Evolutionary conservation across 805 yeast genomes (phyloP).

Genomic region (Ogataea paraovalis): DNA sequence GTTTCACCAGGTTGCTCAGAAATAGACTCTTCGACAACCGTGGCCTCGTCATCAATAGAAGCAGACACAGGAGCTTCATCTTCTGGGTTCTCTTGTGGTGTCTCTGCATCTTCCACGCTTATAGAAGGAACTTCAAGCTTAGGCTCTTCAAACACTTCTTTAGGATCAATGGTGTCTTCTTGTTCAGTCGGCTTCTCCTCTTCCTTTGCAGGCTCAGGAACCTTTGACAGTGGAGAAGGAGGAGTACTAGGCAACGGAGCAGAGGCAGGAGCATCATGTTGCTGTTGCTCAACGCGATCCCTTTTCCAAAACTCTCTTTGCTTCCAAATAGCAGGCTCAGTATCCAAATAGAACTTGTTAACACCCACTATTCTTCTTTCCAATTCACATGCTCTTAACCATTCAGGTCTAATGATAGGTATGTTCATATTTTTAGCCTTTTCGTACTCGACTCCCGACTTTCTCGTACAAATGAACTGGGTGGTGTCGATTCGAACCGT

Average conservation of each 20-base stretch:
- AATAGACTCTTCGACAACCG: conserved; percentile 3
- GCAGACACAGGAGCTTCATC: conserved; percentile 7
- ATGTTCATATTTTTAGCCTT: conserved; percentile 83
- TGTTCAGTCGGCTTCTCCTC: conserved; percentile 2
- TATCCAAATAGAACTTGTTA: conserved; percentile 72
- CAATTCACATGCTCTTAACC: conserved; percentile 90
- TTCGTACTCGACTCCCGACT: conserved; percentile 59
- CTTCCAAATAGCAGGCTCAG: conserved; percentile 39
- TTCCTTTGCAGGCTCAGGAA: background rate
- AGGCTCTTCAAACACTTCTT: conserved; percentile 11
- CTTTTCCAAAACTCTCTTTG: conserved; percentile 41
- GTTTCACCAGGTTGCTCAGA: conserved; percentile 1
- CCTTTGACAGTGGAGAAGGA: background rate
- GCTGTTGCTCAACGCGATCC: conserved; percentile 1
- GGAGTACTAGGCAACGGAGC: background rate
- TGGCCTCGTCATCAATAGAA: background rate
- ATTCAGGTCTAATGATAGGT: conserved; percentile 93
- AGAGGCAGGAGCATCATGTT: background rate
- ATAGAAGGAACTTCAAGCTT: background rate
- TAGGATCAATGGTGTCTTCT: conserved; percentile 14
- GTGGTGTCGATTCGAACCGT: conserved; percentile 87
- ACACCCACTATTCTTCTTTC: conserved; percentile 93
- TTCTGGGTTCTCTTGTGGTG: conserved; percentile 3
- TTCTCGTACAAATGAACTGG: conserved; percentile 78
- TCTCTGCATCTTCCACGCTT: conserved; percentile 9